Base-by-base conservation (phyloP, 2,329 filamentous ascomycete genomes). In the Alternaria tenuissima region DNA sequence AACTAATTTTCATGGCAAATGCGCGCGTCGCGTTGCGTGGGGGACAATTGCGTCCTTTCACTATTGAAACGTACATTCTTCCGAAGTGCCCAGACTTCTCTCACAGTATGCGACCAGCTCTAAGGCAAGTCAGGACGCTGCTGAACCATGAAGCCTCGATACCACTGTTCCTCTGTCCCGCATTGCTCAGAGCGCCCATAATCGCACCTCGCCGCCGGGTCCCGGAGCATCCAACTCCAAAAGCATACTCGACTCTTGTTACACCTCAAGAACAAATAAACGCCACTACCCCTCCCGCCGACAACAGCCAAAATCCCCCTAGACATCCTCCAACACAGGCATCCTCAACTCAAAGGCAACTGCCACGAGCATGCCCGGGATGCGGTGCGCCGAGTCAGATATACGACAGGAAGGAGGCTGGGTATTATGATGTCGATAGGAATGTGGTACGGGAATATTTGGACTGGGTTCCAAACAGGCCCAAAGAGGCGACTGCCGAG, bases 331-430 rank as follows among this genome's bases (percentile, higher is more conserved):
- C 61, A 24, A 14, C 28, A 24, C 53, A 39, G 41, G 28, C 59
- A 7, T 48, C 59, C 38, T 47, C 60, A 22, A 26, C 52, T 43
- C 55, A 48, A n/a, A 63, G 55, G 26, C 48, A 68, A 7, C 70
- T 88, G 12, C 86, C 86, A 0, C 57, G 81, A 7, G 81, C 83
- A 24, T 89, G 88, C 72, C 87, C 88, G 30, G 88, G 88, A 66
- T 90, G 88, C 65, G 88, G 88, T 55, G 88, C 87, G 28, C 83
- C 84, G 36, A 82, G 85, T 34, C 87, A 89, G 73, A 85, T 83
- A 5, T 72, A 86, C 49, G 82, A 86, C 47, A 78, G 82, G 36
- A 77, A 82, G 1, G 82, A 85, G 64, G 83, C 87, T 2, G 88
- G 88, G 11, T 89, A 82, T 73, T 90, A 89, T 72, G 80, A 81